phyloP scores from a whole-genome alignment of 2,329 filamentous ascomycete species.

The Leptodontidium sp. region DNA sequence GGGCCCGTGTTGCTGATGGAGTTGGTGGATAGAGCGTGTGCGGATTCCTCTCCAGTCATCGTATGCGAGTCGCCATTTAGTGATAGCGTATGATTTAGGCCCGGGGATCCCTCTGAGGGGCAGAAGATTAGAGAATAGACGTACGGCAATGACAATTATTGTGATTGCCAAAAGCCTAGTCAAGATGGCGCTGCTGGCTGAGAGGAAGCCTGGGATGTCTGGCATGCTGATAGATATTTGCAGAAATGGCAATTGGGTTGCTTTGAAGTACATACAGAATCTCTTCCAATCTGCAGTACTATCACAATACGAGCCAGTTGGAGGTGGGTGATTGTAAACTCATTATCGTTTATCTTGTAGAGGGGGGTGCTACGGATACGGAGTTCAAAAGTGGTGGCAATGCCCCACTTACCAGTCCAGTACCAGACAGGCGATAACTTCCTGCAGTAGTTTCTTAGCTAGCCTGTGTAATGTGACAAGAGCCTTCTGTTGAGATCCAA shows the following conservation, averaged over 20 bases:
- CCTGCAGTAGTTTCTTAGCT: neutral
- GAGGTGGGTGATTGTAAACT: neutral
- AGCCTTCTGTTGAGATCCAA: neutral
- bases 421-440: neutral
- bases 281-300: neutral
- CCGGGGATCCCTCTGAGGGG: conserved; percentile 30
- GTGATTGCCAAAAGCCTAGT: neutral
- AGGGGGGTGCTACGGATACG: neutral
- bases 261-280: neutral
- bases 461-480: neutral
- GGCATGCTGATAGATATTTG: neutral
- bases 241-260: neutral
- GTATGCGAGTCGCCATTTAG: conserved; percentile 34
- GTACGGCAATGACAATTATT: neutral
- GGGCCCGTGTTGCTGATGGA: conserved; percentile 35
- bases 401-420: conserved; percentile 1
- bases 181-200: neutral
- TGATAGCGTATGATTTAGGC: conserved; percentile 32
- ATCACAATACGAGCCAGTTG: neutral
- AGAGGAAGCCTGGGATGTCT: neutral
- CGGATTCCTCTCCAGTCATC: conserved; percentile 34
- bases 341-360: neutral
- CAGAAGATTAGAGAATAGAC: conserved; percentile 19
- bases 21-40: conserved; percentile 31
- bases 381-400: conserved; percentile 14